Evolutionary conservation across 2,329 filamentous ascomycete genomes (phyloP).

Genomic region (Xylariales sp.): DNA sequence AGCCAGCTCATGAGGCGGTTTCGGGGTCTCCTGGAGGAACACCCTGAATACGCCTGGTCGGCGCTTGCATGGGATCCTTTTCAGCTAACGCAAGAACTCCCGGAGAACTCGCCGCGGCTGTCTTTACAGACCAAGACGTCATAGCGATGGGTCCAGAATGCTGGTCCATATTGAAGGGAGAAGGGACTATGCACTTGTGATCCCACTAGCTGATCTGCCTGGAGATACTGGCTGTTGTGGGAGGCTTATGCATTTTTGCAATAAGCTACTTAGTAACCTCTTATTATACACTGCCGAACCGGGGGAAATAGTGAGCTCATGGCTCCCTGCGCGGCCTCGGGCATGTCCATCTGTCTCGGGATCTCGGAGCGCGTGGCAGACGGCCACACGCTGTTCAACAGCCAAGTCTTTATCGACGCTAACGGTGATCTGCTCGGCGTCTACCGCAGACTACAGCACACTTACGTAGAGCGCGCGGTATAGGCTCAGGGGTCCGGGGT

Average conservation of each 20-base stretch:
- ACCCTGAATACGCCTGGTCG: not conserved
- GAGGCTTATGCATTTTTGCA: not conserved
- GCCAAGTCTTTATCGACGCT: constrained; percentile 21
- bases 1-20: not conserved
- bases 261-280: not conserved
- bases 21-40: not conserved
- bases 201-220: not conserved
- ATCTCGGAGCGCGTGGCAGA: constrained; percentile 19
- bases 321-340: no score
- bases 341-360: constrained; percentile 19
- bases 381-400: constrained; percentile 26
- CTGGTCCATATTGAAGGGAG: not conserved
- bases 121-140: no score
- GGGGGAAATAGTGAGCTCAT: no score
- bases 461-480: constrained; percentile 24
- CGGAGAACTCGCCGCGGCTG: no score
- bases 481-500: constrained; percentile 25
- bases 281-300: no score
- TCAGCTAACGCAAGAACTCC: no score
- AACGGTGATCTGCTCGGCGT: constrained; percentile 23
- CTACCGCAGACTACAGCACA: constrained; percentile 29
- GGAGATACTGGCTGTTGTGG: not conserved
- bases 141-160: not conserved
- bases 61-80: no score
- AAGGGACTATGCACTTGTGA: not conserved